Evolutionary conservation across 73 alveolate species (phyloP), one percentile per base, ranked within the genome.

Genomic region (Tetrahymena elliotti): DNA sequence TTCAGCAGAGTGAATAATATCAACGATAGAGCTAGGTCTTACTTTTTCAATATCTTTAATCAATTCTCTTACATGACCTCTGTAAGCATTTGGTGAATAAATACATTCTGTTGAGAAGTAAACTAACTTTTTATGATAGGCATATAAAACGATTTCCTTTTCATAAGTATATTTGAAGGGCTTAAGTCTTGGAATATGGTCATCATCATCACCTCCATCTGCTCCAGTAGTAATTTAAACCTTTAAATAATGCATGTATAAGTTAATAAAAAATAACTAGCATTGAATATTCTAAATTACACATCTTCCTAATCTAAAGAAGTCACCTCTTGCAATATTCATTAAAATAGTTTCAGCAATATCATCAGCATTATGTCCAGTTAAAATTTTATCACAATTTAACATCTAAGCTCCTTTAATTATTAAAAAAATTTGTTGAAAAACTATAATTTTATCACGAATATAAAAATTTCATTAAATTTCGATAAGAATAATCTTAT

Each of bases 341-440:
- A 99, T 98, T 40, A 98, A 96, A 35, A 99, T 99, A 24, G 99
- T 99, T 96, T 99, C 99, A 15, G 99, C 99, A 88, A 98, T 98
- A 95, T 99, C 99, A 97, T 99, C 99, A 33, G 99, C 99, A 97
- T 99, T 99, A 96, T 99, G 99, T 6, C 99, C 99, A 37, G 99
- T 99, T 54, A 97, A 97, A 34, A 99, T 98, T 88, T 98, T 99
- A 93, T 98, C 98, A 6, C 98, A 99, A 37, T 97, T 97, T 24
- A 99, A 97, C 94, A 97, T 92, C 93, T 94, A 93, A 38, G 99
- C 99, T 9, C 99, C 88, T 68, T 7, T 68, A 0, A 22, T 10
- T 13, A 7, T n/a, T 68, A 3, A 27, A 52, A 38, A 38, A 38
- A 47, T 18, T 47, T 47, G n/a, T n/a, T n/a, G n/a, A 47, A 4